Base-by-base conservation (phyloP, 345 rosid species). In the Pugionium cornutum region DNA sequence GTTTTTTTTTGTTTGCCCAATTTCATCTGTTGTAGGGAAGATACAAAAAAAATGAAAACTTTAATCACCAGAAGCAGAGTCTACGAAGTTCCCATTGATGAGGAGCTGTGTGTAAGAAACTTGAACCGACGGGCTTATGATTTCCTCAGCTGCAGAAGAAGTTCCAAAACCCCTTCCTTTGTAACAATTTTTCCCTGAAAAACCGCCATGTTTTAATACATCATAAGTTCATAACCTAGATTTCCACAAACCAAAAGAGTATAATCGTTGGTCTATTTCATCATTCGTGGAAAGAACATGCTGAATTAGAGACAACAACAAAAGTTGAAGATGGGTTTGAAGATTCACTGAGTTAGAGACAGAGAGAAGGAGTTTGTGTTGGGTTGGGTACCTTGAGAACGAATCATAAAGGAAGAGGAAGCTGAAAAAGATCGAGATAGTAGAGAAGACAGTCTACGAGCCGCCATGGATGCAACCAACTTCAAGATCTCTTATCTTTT, bases 21-120 rank as follows among this genome's bases (percentile, higher is more conserved):
- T 53, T 34, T 18, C 44, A 18, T 55, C 32, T 55, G 18, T 55
- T 55, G 8, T 9, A 26, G 10, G 6, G 43, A 3, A 2, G 30
- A 0, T 0, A 6, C 64, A 41, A 50, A 1, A 58, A 69, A 65
- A 44, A 65, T 42, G 34, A 44, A 72, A 58, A 65, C 64, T 53
- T 48, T 48, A 74, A 56, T 64, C 61, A 90, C 99, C 99, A 53
- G 99, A 94, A 45, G 83, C 97, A 6, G 99, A 80, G 73, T 88
- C 97, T 0, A 88, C 89, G 25, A 86, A 94, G 66, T 86, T 75
- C 58, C 97, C 99, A 81, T 88, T 63, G 35, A 94, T 88, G 25
- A 94, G 76, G 63, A 86, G 79, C 81, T 94, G 85, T 30, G 83
- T 85, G 67, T 86, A 79, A 63, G 67, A 53, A 9, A 90, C 79